These are phyloP conservation scores for Podospora australis DNA, from an alignment of 495 filamentous ascomycete genomes.

Conservation along the genomic window DNA sequence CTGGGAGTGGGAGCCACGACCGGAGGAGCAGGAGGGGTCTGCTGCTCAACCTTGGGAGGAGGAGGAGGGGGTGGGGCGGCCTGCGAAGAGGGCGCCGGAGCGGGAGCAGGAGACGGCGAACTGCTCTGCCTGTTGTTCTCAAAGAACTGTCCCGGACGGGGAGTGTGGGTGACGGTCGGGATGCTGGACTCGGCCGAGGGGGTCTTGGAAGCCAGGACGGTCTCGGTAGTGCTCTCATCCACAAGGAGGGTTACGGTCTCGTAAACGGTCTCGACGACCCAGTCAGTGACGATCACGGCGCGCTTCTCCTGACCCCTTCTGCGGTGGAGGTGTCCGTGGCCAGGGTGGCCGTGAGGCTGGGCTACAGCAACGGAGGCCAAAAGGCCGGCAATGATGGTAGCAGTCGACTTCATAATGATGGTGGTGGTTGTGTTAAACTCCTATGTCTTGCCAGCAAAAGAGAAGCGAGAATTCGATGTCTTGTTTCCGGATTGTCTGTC, in stretches of 20 bases:
- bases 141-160: conserved; percentile 37
- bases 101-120: conserved; percentile 6
- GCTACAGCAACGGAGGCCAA: conserved; percentile 40
- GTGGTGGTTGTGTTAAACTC: conserved; percentile 5
- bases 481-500: too few species aligned
- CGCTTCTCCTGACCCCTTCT: conserved; percentile 30
- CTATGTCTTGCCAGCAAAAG: neutral
- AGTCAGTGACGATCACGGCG: conserved; percentile 37
- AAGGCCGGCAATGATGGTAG: conserved; percentile 28
- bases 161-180: conserved; percentile 1
- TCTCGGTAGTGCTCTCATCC: conserved; percentile 36
- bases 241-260: conserved; percentile 43
- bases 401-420: conserved; percentile 43
- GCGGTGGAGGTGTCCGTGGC: conserved; percentile 33
- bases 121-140: conserved; percentile 20
- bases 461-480: neutral
- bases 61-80: conserved; percentile 2
- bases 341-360: conserved; percentile 35
- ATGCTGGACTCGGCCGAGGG: conserved; percentile 3
- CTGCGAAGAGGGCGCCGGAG: conserved; percentile 4
- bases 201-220: conserved; percentile 25
- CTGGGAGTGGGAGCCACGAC: neutral
- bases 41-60: too few species aligned
- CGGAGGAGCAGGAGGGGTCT: conserved; percentile 5
- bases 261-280: conserved; percentile 42